phyloP scores from a whole-genome alignment of 2,329 filamentous ascomycete genomes.

The Fusarium ambrosium region DNA sequence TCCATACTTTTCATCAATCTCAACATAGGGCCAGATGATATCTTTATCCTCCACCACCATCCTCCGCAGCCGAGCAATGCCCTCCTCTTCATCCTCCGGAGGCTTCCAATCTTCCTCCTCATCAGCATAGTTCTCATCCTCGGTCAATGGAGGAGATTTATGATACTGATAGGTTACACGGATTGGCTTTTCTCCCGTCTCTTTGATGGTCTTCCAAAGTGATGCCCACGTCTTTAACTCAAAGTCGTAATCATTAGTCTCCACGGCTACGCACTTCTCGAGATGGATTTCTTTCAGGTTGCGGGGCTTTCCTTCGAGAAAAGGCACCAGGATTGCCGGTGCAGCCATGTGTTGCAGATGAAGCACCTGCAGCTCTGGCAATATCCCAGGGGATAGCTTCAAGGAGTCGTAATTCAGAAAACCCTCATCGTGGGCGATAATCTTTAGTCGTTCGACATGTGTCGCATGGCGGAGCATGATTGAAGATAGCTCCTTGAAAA shows the following conservation, averaged over 20 bases:
- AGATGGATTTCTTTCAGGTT: not conserved
- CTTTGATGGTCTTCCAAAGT: not conserved
- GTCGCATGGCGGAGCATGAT: not conserved
- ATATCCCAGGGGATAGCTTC: not conserved
- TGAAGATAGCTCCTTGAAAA: not conserved
- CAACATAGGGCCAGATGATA: slow-evolving; percentile 14
- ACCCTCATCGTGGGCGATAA: not conserved
- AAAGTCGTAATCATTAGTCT: not conserved
- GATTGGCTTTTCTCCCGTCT: not conserved
- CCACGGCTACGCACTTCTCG: not conserved
- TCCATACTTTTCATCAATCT: slow-evolving; percentile 9
- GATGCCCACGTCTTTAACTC: not conserved
- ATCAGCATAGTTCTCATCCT: not conserved
- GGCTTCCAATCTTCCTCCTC: not conserved
- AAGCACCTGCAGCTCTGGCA: not conserved
- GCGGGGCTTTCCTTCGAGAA: not conserved
- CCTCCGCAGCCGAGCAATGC: not conserved
- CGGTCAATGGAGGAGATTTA: not conserved
- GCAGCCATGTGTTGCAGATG: slow-evolving; percentile 9
- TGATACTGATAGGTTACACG: not conserved
- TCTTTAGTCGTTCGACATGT: not conserved
- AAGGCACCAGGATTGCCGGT: not conserved
- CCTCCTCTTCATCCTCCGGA: not conserved
- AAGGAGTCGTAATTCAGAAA: not conserved
- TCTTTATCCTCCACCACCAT: not conserved